A percentile compares a stretch with the other conserved stretches of the same genome.
Conservation (phyloP, 2,329 filamentous ascomycete genomes). For the Ambrosiella xylebori region DNA sequence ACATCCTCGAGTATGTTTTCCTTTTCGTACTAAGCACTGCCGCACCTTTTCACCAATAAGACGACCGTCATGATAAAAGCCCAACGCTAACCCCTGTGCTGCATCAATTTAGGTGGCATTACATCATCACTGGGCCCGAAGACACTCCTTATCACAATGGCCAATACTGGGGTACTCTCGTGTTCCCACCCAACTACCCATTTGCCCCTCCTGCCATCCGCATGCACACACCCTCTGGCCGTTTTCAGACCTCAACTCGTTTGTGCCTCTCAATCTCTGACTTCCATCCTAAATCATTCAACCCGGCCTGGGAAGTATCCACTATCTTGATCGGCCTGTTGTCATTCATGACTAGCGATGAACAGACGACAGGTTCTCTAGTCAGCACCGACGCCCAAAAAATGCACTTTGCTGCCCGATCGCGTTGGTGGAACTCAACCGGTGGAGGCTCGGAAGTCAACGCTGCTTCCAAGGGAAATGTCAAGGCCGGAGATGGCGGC, state of each 20-base stretch:
- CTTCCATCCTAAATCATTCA: constrained; percentile 96
- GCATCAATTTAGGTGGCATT: constrained; percentile 53
- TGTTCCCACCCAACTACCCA: constrained; percentile 91
- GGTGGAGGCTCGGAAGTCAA: constrained; percentile 60
- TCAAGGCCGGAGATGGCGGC: constrained; percentile 84
- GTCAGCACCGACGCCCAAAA: constrained; percentile 62
- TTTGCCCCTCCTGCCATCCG: constrained; percentile 94
- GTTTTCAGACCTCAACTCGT: constrained; percentile 82
- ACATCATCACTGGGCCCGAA: constrained; percentile 86
- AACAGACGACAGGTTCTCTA: constrained; percentile 92
- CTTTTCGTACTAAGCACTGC: no score
- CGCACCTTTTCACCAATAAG: background rate
- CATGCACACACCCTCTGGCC: constrained; percentile 94
- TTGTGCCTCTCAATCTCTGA: constrained; percentile 93
- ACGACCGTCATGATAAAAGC: background rate
- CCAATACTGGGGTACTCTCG: constrained; percentile 94
- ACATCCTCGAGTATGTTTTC: constrained; percentile 65
- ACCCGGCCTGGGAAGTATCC: constrained; percentile 93
- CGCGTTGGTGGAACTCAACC: constrained; percentile 93
- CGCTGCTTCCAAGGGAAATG: constrained; percentile 49
- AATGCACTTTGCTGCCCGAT: constrained; percentile 56
- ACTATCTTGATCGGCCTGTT: constrained; percentile 89
- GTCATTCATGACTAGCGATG: constrained; percentile 96
- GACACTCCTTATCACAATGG: constrained; percentile 86
- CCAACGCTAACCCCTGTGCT: background rate